These are phyloP conservation scores for Aspergillus haitiensis DNA, from an alignment of 495 filamentous ascomycete species.

Conservation along the genomic window DNA sequence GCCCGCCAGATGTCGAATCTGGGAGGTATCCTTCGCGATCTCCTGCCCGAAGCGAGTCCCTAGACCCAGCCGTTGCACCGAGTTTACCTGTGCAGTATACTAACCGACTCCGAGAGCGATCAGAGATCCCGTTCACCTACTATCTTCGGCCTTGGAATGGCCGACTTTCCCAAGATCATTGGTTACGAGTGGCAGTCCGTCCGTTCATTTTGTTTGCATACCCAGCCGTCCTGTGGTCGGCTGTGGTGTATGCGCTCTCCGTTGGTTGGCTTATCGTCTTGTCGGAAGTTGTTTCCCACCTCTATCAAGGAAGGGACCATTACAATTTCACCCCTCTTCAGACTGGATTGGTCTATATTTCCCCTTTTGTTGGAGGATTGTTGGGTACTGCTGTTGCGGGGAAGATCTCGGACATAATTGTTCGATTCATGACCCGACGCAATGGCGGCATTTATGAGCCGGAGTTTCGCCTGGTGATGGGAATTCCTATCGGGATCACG, in stretches of 20 bases:
- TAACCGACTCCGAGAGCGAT: constrained; percentile 55
- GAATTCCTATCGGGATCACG: constrained; percentile 70
- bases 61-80: constrained; percentile 28
- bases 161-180: constrained; percentile 72
- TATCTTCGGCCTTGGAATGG: constrained; percentile 75
- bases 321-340: constrained; percentile 81
- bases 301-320: constrained; percentile 62
- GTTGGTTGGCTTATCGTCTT: constrained; percentile 97
- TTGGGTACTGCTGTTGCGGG: constrained; percentile 90
- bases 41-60: constrained; percentile 36
- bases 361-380: constrained; percentile 84
- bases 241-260: constrained; percentile 80
- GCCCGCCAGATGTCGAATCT: constrained; percentile 30
- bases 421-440: constrained; percentile 71
- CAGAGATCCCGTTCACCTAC: constrained; percentile 66
- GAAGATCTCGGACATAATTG: constrained; percentile 81
- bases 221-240: constrained; percentile 87
- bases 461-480: constrained; percentile 94
- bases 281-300: constrained; percentile 78
- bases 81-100: constrained; percentile 54
- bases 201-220: constrained; percentile 87
- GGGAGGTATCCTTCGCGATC: constrained; percentile 24
- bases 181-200: constrained; percentile 70
- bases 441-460: constrained; percentile 96
- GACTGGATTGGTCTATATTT: constrained; percentile 85